These are phyloP conservation scores for Ceratobasidium theobromae DNA, from an alignment of 1,284 basidiomycete genomes.

Conservation along the genomic window DNA sequence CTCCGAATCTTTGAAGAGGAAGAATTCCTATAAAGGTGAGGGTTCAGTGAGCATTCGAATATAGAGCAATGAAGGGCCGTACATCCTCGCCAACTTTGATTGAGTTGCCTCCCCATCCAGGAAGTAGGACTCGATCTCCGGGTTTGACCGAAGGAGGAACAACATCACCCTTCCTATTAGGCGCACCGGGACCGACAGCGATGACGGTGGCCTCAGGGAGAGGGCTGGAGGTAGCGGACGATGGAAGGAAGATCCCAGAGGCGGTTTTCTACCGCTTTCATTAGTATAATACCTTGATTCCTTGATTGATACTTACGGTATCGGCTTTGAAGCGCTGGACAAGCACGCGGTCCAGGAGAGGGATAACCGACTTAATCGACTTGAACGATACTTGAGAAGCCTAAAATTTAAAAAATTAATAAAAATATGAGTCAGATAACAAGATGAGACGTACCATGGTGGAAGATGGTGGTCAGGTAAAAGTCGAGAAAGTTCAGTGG, in stretches of 20 bases:
- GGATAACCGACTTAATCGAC: slow-evolving; percentile 88
- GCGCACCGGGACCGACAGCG: slow-evolving; percentile 90
- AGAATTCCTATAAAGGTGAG: slow-evolving; percentile 72
- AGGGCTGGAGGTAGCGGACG: slow-evolving; percentile 77
- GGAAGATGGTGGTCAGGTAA: slow-evolving; percentile 23
- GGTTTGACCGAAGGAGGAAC: slow-evolving; percentile 80
- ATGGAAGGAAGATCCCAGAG: slow-evolving; percentile 90
- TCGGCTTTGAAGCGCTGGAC: slow-evolving; percentile 97
- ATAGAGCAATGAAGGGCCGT: slow-evolving; percentile 43
- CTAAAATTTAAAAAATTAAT: slow-evolving; percentile 31
- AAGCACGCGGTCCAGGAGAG: slow-evolving; percentile 93
- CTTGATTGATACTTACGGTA: slow-evolving; percentile 57
- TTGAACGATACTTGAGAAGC: slow-evolving; percentile 71
- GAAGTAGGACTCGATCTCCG: slow-evolving; percentile 91
- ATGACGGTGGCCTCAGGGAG: slow-evolving; percentile 97
- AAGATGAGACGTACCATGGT: slow-evolving; percentile 27
- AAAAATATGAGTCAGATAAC: not conserved
- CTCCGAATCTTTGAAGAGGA: slow-evolving; percentile 92
- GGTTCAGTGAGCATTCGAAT: not conserved
- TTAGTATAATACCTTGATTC: not conserved
- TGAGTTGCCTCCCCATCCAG: slow-evolving; percentile 92
- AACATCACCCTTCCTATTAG: slow-evolving; percentile 80
- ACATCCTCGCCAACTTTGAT: slow-evolving; percentile 98
- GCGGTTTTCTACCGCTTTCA: slow-evolving; percentile 79
- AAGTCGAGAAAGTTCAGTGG: slow-evolving; percentile 9